A percentile compares a stretch with the other conserved stretches of the same genome.
phyloP scores from a whole-genome alignment of 345 rosid genomes.

The Raphanus raphanistrum region DNA sequence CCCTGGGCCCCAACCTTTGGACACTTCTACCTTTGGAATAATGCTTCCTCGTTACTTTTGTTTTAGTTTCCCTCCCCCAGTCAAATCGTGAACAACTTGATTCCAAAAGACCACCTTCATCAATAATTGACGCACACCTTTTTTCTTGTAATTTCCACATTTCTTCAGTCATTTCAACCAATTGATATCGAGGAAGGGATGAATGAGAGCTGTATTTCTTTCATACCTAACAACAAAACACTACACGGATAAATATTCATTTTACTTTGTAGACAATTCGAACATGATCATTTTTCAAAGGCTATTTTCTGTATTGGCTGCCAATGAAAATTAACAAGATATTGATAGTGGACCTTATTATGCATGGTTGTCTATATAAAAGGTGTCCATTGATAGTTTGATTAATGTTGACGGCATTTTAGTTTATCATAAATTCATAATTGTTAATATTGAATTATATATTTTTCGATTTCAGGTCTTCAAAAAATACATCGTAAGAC shows the following conservation, averaged over 20 bases:
- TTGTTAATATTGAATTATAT: not conserved
- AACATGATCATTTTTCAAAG: constrained; percentile 19
- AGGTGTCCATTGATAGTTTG: not conserved
- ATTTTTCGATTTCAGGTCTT: not conserved
- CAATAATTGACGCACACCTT: constrained; percentile 18
- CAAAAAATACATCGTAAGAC: too few species aligned
- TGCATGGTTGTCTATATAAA: not conserved
- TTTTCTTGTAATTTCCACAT: constrained; percentile 12
- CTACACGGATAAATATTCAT: not conserved
- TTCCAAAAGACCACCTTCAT: constrained; percentile 4
- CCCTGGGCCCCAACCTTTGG: constrained; percentile 5
- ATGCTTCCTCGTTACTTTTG: not conserved
- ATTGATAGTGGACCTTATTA: not conserved
- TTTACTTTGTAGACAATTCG: constrained; percentile 5
- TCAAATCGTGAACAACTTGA: constrained; percentile 10
- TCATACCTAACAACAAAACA: constrained; percentile 8
- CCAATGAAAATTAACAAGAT: constrained; percentile 19
- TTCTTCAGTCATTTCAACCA: constrained; percentile 19
- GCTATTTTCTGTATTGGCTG: not conserved
- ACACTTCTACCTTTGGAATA: constrained; percentile 21
- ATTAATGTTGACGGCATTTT: not conserved
- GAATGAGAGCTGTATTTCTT: constrained; percentile 7
- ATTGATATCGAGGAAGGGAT: constrained; percentile 1
- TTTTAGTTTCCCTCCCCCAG: not conserved
- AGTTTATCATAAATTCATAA: not conserved